Conservation (phyloP, 192 early-diverging fungal species). For the Hyaloraphidium curvatum region DNA sequence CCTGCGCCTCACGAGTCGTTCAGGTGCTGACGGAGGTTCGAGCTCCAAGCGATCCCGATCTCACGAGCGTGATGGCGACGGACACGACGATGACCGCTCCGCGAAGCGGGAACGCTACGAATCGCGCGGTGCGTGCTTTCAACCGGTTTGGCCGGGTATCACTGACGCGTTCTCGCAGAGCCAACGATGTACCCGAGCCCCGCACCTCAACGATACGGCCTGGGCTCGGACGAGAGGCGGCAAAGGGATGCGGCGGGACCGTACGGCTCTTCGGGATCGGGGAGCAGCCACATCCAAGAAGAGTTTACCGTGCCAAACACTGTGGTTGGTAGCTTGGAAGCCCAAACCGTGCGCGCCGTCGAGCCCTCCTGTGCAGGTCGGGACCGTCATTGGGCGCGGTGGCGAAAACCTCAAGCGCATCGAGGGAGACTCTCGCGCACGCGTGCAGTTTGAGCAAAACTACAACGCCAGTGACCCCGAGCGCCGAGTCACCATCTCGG, state of each 20-base stretch:
- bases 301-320: not conserved
- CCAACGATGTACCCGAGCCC: no score
- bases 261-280: not conserved
- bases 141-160: no score
- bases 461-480: not conserved
- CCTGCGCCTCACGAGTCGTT: not conserved
- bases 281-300: not conserved
- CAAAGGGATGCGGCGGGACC: not conserved
- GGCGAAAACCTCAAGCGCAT: not conserved
- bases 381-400: not conserved
- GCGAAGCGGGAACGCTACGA: not conserved
- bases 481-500: conserved; percentile 19
- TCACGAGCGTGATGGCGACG: not conserved
- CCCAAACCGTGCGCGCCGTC: not conserved
- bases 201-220: not conserved
- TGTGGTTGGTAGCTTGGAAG: not conserved
- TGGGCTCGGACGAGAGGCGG: not conserved
- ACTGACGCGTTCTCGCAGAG: no score
- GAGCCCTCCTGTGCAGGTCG: not conserved
- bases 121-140: no score
- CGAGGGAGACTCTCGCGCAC: not conserved
- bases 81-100: not conserved
- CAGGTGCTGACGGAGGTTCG: not conserved
- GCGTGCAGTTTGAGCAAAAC: not conserved
- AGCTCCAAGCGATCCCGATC: not conserved